phyloP scores from a whole-genome alignment of 1,284 basidiomycete species.

The Ceratobasidium sp. region DNA sequence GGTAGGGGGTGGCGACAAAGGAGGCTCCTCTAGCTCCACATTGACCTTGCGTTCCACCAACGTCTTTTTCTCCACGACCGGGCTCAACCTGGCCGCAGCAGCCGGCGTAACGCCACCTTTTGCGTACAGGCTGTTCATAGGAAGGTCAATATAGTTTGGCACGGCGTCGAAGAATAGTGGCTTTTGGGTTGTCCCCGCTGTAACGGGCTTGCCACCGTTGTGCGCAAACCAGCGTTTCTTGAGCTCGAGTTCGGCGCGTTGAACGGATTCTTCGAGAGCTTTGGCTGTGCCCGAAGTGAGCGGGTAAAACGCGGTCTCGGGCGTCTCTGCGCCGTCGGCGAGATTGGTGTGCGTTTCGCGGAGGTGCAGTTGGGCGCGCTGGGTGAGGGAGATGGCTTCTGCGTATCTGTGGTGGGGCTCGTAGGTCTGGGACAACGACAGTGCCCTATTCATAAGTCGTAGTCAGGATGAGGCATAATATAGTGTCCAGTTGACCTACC shows the following conservation, averaged over 20 bases:
- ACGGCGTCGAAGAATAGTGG: constrained; percentile 92
- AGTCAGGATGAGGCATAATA: constrained; percentile 20
- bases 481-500: constrained; percentile 56
- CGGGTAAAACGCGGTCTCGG: constrained; percentile 62
- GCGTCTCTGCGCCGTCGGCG: constrained; percentile 47
- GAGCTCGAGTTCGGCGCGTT: constrained; percentile 60
- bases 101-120: constrained; percentile 61
- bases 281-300: constrained; percentile 59
- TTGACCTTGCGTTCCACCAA: constrained; percentile 57
- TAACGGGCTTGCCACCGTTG: constrained; percentile 65
- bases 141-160: constrained; percentile 87
- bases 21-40: constrained; percentile 42
- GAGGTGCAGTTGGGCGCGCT: constrained; percentile 70
- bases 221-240: constrained; percentile 82
- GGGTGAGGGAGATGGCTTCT: constrained; percentile 70
- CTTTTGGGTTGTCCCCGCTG: constrained; percentile 68
- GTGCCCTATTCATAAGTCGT: constrained; percentile 58
- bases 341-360: constrained; percentile 67
- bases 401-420: constrained; percentile 70
- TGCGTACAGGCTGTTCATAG: constrained; percentile 76
- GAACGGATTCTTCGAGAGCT: constrained; percentile 60
- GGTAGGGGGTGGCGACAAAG: constrained; percentile 19
- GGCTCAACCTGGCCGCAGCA: constrained; percentile 46
- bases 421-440: constrained; percentile 75
- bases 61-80: constrained; percentile 54